Evolutionary conservation across 345 rosid species (phyloP).

Genomic region (Gossypium arboreum): DNA sequence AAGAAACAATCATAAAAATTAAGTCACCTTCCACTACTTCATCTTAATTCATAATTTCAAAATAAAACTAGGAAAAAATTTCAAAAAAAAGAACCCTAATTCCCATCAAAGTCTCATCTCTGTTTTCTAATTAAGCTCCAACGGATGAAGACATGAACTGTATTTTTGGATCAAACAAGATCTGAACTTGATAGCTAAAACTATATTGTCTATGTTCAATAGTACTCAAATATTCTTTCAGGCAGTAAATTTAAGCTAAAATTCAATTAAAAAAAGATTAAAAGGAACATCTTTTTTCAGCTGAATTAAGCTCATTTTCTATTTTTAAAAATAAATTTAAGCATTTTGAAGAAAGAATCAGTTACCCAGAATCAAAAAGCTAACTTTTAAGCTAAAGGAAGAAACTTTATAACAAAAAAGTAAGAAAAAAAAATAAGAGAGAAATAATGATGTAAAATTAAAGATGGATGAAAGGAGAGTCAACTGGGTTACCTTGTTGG

Average conservation of each 20-base stretch:
- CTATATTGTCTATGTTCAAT: no score
- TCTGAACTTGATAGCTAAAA: no score
- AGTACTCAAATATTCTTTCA: no score
- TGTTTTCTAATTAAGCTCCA: not conserved
- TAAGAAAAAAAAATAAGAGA: not conserved
- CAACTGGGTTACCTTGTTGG: conserved; percentile 28
- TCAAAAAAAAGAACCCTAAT: not conserved
- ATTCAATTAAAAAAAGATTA: not conserved
- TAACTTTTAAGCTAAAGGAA: not conserved
- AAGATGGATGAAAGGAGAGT: conserved; percentile 10
- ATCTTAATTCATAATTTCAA: not conserved
- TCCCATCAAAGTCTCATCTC: not conserved
- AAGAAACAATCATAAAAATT: not conserved
- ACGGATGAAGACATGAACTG: not conserved
- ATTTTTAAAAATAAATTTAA: not conserved
- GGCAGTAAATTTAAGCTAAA: not conserved
- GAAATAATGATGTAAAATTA: not conserved
- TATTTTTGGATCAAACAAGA: no score
- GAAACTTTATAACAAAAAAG: not conserved
- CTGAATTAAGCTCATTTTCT: not conserved
- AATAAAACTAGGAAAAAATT: not conserved
- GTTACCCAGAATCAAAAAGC: not conserved
- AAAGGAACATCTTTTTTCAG: not conserved
- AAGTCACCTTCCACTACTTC: not conserved
- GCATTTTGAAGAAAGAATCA: not conserved